Evolutionary conservation across 306 rosid species (phyloP).

Genomic region (Prunus armeniaca): DNA sequence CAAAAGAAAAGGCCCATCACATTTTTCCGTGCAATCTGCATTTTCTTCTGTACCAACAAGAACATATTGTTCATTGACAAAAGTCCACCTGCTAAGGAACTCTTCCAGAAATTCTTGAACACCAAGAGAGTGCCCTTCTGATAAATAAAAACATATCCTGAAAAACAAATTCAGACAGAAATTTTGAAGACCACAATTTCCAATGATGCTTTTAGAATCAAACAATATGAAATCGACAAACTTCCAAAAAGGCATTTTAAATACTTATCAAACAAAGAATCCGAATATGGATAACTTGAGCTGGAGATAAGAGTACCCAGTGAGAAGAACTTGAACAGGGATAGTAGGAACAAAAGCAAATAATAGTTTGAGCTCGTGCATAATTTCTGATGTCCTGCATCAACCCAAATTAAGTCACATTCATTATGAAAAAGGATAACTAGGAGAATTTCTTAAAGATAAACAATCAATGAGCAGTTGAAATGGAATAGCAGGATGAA

Average conservation of each 20-base stretch:
- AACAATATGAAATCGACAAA: background rate
- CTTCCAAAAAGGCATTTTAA: too few relatives aligned
- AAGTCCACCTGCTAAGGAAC: conserved; percentile 70
- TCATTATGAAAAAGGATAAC: background rate
- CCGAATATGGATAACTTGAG: background rate
- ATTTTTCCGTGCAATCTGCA: conserved; percentile 24
- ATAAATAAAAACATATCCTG: conserved; percentile 66
- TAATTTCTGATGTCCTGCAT: conserved; percentile 59
- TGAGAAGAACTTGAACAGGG: conserved; percentile 59
- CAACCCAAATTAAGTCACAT: conserved; percentile 9
- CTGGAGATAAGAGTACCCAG: conserved; percentile 47
- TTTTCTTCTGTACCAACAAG: conserved; percentile 35
- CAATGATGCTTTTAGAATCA: background rate
- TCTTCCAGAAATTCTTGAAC: conserved; percentile 51
- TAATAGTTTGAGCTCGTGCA: conserved; percentile 47
- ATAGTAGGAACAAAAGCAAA: conserved; percentile 43
- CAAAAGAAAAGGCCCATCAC: conserved; percentile 28
- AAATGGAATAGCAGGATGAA: background rate
- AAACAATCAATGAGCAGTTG: too few relatives aligned
- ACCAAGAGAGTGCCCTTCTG: conserved; percentile 42
- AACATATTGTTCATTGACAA: conserved; percentile 45
- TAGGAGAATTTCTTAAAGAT: too few relatives aligned
- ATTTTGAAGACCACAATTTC: background rate
- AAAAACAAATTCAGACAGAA: conserved; percentile 12
- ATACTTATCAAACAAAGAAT: background rate